Evolutionary conservation across 2,329 filamentous ascomycete species (phyloP), one percentile per base, ranked within the genome.

Genomic region (Colletotrichum eleusines): DNA sequence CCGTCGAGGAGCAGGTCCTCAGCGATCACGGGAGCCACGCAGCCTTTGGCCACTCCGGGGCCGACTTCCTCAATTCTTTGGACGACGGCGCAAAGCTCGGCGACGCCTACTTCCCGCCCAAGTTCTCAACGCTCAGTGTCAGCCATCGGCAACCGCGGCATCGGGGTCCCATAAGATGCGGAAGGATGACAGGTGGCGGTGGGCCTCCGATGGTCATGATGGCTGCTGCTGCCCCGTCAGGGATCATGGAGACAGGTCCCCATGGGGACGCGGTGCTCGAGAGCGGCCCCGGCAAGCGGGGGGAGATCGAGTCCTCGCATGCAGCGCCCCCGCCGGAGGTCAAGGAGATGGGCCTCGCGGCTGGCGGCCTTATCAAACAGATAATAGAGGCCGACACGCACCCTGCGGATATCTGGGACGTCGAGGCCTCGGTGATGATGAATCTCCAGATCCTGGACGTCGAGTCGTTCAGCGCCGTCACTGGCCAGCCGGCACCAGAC

Each of bases 361-460:
- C 80, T 11, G 82, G 82, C 5, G 83, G 83, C 0, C 75, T 78
- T 31, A 83, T 84, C 67, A 78, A 78, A 14, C 82, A 85, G 72
- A 74, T 74, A 11, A 82, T 84, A 61, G 20, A 75, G 0, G 31
- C 64, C 12, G 82, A 84, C 66, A 57, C 63, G 2, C 28, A 77
- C 8, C 48, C 53, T 1, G 71, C 73, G 46, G 60, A 73, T 1
- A 68, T 63, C 2, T 84, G 80, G 81, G 76, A 83, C 55, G 44
- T 61, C 0, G 70, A 74, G 1, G 74, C 73, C 1, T 73, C 69
- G 3, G 72, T 75, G 16, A 70, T 80, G 46, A 77, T 83, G 74
- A 82, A 83, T 65, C 74, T 82, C 1, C 81, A 83, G 63, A 79
- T 84, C 23, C 74, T 84, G 51, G 81, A 83, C 72, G 77, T 79